Percentiles rank a stretch among this genome's conserved stretches.
These are phyloP conservation scores for Fomitopsis pulvina DNA, from an alignment of 768 basidiomycete genomes.

Conservation along the genomic window DNA sequence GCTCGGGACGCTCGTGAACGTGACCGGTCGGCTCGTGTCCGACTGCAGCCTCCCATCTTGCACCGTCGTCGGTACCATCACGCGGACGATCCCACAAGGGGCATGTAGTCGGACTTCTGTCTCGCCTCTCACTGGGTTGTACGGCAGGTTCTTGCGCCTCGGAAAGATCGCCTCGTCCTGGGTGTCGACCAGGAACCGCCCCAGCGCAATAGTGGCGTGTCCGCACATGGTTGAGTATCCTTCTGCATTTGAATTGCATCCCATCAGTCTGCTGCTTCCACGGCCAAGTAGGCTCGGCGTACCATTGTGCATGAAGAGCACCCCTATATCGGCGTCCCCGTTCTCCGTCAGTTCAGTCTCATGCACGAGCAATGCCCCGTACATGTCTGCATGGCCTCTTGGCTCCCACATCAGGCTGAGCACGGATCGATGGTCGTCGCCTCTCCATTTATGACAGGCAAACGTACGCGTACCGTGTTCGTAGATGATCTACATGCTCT, in stretches of 20 bases:
- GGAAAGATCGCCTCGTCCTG: constrained; percentile 28
- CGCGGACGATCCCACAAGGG: constrained; percentile 31
- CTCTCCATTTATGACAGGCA: neutral
- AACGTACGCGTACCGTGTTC: constrained; percentile 9
- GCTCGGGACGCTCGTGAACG: constrained; percentile 30
- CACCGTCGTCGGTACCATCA: constrained; percentile 23
- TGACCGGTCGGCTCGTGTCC: constrained; percentile 24
- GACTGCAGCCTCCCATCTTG: constrained; percentile 13
- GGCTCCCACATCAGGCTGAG: constrained; percentile 33
- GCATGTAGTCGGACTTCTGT: constrained; percentile 28
- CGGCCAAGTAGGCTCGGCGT: too few species aligned
- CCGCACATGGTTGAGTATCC: constrained; percentile 39
- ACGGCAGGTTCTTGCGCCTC: constrained; percentile 17
- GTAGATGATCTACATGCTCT: constrained; percentile 23
- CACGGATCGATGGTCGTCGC: neutral
- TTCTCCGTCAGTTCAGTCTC: constrained; percentile 28
- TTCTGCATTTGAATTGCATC: constrained; percentile 21
- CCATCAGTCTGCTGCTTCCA: too few species aligned
- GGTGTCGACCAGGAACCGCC: constrained; percentile 34
- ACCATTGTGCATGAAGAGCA: constrained; percentile 38
- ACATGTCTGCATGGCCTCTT: constrained; percentile 34
- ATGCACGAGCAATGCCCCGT: constrained; percentile 31
- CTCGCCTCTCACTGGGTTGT: constrained; percentile 16
- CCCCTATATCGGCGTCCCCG: constrained; percentile 33
- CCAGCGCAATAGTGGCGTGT: constrained; percentile 35